phyloP scores from a whole-genome alignment of 2,329 filamentous ascomycete species.

The Magnaporthiopsis incrustans region DNA sequence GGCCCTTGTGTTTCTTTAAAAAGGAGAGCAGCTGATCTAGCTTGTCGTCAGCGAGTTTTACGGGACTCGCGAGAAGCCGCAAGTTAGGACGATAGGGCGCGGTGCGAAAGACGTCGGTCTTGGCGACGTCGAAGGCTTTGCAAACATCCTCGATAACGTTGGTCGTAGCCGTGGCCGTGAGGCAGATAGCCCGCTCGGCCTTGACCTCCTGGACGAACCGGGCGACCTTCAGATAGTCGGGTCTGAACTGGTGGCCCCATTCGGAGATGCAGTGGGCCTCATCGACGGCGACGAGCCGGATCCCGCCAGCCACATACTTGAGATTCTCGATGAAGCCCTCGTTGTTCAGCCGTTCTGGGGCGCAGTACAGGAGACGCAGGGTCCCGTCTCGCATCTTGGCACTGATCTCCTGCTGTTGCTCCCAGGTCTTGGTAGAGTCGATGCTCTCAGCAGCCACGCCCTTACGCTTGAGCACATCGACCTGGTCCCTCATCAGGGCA shows the following conservation, averaged over 20 bases:
- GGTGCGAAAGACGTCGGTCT: constrained; percentile 65
- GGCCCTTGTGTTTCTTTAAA: constrained; percentile 39
- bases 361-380: constrained; percentile 83
- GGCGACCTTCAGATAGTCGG: constrained; percentile 70
- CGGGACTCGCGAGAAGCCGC: constrained; percentile 46
- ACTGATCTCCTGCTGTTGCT: constrained; percentile 57
- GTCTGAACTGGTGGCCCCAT: constrained; percentile 96
- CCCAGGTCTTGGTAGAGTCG: constrained; percentile 74
- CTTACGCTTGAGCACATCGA: constrained; percentile 60
- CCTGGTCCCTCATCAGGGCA: constrained; percentile 92
- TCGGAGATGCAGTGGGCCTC: constrained; percentile 96
- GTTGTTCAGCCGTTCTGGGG: constrained; percentile 76
- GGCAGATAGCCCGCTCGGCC: constrained; percentile 80
- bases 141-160: constrained; percentile 77
- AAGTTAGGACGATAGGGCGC: constrained; percentile 78
- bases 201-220: constrained; percentile 81
- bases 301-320: constrained; percentile 66
- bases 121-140: constrained; percentile 59
- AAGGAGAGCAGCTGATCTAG: constrained; percentile 38
- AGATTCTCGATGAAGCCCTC: constrained; percentile 70
- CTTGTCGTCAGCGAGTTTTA: constrained; percentile 26
- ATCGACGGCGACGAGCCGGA: constrained; percentile 81
- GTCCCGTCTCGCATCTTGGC: constrained; percentile 80
- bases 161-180: constrained; percentile 83
- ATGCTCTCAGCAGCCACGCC: constrained; percentile 74